Base-by-base conservation (phyloP, 768 basidiomycete genomes). In the Royoungia palumana region DNA sequence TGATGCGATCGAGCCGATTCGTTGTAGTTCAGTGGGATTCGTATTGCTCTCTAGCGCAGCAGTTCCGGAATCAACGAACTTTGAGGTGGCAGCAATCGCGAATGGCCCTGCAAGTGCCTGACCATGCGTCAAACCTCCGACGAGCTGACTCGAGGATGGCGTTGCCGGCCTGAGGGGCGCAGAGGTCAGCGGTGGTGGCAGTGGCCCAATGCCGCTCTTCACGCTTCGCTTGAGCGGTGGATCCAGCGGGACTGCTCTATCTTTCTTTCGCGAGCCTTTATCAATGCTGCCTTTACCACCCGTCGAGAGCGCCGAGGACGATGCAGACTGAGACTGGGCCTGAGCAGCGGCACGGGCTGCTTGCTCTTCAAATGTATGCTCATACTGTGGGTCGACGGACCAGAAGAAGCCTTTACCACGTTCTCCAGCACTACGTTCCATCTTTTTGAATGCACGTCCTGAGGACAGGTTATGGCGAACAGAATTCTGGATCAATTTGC, bases 401-500 rank as follows among this genome's bases (percentile, higher is more conserved):
- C 94, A 97, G 55, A 93, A 91, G 56, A 85, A 92, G 2, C 94
- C 94, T 66, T 95, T 96, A 9, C 90, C 88, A 51, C 87, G 79
- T 72, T 88, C 90, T 50, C 91, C 88, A 6, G 83, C 81, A 53
- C 83, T 86, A 25, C 90, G 78, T 50, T 94, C 89, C 66, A 90
- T 77, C 69, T 97, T 97, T 65, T 89, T 76, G 71, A 99, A 99
- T 0, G 90, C 92, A 41, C 85, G 82, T 63, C 87, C 86, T 11
- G 92, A 90, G 1, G 94, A 94, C n/a, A 99, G 70, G 64, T 94
- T 94, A 62, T 97, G 94, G 19, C 94, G 87, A 39, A 97, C 87
- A 25, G 95, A 95, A 59, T 89, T 93, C 90, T 93, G 62, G n/a
- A 35, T 45, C 43, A 17, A 50, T 34, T 27, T 34, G 21, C 32